Percentiles rank a stretch among this genome's conserved stretches.
phyloP scores from a whole-genome alignment of 208 protist species.

The Trypanosoma avium region DNA sequence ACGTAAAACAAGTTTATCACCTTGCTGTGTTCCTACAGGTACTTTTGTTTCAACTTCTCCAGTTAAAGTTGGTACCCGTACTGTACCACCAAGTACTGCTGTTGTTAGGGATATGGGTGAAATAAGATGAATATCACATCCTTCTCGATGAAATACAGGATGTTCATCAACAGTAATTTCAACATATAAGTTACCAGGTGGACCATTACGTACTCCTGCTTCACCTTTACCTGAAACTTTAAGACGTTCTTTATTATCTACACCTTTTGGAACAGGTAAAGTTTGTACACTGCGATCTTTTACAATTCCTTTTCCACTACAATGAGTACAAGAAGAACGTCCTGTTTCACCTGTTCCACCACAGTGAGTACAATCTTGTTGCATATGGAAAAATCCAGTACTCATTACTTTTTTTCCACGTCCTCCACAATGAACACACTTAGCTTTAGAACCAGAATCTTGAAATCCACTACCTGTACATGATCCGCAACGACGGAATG shows the following conservation, averaged over 20 bases:
- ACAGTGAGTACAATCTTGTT: slow-evolving; percentile 90
- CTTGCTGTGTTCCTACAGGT: slow-evolving; percentile 85
- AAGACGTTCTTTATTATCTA: slow-evolving; percentile 89
- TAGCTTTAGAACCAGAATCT: slow-evolving; percentile 67
- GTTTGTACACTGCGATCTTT: slow-evolving; percentile 89
- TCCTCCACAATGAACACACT: slow-evolving; percentile 86
- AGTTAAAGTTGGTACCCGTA: slow-evolving; percentile 78
- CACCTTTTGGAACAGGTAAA: slow-evolving; percentile 83
- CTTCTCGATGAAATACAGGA: slow-evolving; percentile 85
- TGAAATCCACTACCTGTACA: slow-evolving; percentile 84
- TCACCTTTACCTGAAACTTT: slow-evolving; percentile 88
- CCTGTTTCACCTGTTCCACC: slow-evolving; percentile 83
- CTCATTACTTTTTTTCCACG: slow-evolving; percentile 90
- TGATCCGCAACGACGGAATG: slow-evolving; percentile 77
- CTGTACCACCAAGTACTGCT: slow-evolving; percentile 76
- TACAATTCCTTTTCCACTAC: slow-evolving; percentile 87
- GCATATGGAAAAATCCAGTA: slow-evolving; percentile 91
- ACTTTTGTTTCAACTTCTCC: slow-evolving; percentile 87
- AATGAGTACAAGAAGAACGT: slow-evolving; percentile 74
- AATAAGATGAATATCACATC: slow-evolving; percentile 84
- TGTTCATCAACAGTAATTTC: slow-evolving; percentile 87
- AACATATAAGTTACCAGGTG: slow-evolving; percentile 88
- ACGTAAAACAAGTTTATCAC: slow-evolving; percentile 85
- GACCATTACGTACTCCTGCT: slow-evolving; percentile 84
- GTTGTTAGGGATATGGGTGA: slow-evolving; percentile 74